These are phyloP conservation scores for Suhomyces atakaporum DNA, from an alignment of 1,139 yeast genomes.

Conservation along the genomic window DNA sequence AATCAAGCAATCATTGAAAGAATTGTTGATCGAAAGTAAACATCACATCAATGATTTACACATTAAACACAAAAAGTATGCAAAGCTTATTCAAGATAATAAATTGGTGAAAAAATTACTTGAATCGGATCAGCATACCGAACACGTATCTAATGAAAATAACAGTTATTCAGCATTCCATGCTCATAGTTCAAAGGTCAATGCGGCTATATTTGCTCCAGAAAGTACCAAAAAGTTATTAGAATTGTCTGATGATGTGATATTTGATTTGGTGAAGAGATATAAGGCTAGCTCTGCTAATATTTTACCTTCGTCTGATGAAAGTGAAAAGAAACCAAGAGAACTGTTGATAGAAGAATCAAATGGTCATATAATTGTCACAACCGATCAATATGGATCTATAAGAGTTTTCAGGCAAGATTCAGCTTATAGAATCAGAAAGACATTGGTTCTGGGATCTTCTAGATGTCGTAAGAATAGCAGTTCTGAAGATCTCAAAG, in stretches of 20 bases:
- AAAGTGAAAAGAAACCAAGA: constrained; percentile 1
- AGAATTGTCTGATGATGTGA: constrained; percentile 74
- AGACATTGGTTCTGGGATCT: constrained; percentile 18
- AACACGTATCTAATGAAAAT: constrained; percentile 48
- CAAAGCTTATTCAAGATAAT: constrained; percentile 34
- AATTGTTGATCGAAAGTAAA: constrained; percentile 38
- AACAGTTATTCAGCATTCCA: constrained; percentile 67
- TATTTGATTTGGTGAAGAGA: constrained; percentile 58
- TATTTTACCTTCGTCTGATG: neutral
- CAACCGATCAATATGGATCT: constrained; percentile 73
- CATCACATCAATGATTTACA: constrained; percentile 35
- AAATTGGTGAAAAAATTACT: constrained; percentile 35
- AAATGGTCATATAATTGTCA: constrained; percentile 58
- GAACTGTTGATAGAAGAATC: constrained; percentile 1
- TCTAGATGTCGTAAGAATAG: neutral
- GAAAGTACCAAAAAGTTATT: constrained; percentile 63
- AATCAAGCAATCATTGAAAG: constrained; percentile 36
- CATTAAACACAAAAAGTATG: constrained; percentile 33
- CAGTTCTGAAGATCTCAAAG: constrained; percentile 3
- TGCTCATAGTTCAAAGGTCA: constrained; percentile 73
- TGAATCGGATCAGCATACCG: constrained; percentile 25
- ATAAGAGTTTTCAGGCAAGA: constrained; percentile 83
- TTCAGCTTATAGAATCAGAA: constrained; percentile 50
- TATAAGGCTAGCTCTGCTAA: constrained; percentile 14
- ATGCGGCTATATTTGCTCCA: constrained; percentile 81